Evolutionary conservation across 169 alveolate species (phyloP).

Genomic region (Eimeria maxima): DNA sequence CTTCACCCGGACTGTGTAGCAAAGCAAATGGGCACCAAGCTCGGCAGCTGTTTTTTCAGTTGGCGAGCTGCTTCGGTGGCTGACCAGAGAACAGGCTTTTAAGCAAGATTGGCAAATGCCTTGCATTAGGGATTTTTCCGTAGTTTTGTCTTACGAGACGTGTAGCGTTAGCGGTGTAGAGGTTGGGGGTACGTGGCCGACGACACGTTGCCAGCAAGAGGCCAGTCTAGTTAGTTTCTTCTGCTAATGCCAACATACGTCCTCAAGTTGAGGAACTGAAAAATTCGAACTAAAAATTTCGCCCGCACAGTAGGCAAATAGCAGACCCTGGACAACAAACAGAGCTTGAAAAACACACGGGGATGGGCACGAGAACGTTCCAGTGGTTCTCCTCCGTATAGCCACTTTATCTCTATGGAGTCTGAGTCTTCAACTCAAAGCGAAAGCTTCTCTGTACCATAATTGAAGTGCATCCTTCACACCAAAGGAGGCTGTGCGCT

Average conservation of each 20-base stretch:
- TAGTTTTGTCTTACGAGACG: neutral
- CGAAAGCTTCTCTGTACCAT: no score
- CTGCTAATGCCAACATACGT: neutral
- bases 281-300: no score
- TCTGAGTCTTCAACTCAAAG: no score
- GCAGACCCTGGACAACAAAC: neutral
- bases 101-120: neutral
- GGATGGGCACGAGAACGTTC: neutral
- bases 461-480: no score
- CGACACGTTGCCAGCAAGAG: neutral
- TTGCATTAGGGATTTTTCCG: slow-evolving; percentile 33
- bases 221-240: neutral
- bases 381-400: neutral
- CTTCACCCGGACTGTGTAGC: neutral
- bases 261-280: no score
- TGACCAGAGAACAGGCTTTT: slow-evolving; percentile 1
- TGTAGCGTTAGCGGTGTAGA: neutral
- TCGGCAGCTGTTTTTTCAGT: neutral
- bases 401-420: no score
- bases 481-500: no score
- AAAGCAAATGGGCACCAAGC: neutral
- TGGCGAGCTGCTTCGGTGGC: neutral
- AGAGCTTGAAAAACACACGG: no score
- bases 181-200: neutral
- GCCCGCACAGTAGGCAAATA: no score